Base-by-base conservation (phyloP, 2,329 filamentous ascomycete genomes). In the Parastagonospora nodorum region DNA sequence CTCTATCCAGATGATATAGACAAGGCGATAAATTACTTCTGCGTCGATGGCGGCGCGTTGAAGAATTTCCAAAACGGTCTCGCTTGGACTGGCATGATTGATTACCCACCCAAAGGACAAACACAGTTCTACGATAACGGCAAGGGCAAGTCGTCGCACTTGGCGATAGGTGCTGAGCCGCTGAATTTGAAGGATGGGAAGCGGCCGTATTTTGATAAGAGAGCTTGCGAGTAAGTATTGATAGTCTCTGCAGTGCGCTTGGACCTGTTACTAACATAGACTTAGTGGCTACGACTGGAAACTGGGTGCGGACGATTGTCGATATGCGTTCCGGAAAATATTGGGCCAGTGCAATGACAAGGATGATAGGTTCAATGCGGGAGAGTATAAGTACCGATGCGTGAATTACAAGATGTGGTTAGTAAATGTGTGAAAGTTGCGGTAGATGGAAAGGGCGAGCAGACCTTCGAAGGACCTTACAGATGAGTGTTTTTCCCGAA, bases 271-370 rank as follows among this genome's bases (percentile, higher is more conserved):
- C 36, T 44, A 37, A 41, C 16, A 29, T 4, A 7, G 8, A 9
- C 10, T 11, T 12, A 53, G 50, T 2, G 45, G 44, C 24, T 51
- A 45, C 39, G 50, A 48, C 28, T 48, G 36, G 44, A 53, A 48
- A 24, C 39, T 48, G 36, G 29, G 41, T 8, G 6, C 4, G 30
- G 50, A 48, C 19, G 36, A 48, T 42, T 53, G 50, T 24, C 44
- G 19, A n/a, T 53, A 45, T 41, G 50, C 45, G 1, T 39, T 53
- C 5, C 40, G 41, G 8, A 53, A 27, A 15, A 8, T 53, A 10
- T 35, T 48, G 29, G 10, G 36, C 8, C 16, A 27, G 8, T 48
- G 50, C 16, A 45, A 45, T n/a, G 45, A 19, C n/a, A 11, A 29
- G 7, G 29, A 30, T 7, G 41, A 42, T 15, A 39, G 49, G 7